These are phyloP conservation scores for Xylaria sp. DNA, from an alignment of 2,329 filamentous ascomycete species.

Conservation along the genomic window DNA sequence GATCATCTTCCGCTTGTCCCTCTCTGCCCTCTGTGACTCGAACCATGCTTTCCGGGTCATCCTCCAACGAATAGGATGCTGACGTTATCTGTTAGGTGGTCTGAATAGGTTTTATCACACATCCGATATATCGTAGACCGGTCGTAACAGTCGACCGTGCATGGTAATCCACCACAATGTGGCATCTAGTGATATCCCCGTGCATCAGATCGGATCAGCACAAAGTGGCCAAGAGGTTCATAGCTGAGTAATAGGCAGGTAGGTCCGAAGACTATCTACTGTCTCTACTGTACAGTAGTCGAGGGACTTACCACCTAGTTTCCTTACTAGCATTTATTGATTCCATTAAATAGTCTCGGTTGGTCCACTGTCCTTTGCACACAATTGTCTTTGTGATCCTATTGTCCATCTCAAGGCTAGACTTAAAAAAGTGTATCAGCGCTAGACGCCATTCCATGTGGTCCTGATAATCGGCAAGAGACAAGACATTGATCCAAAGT, in stretches of 20 bases:
- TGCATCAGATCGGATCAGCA: conserved; percentile 16
- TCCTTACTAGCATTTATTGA: conserved; percentile 19
- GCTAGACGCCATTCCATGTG: conserved; percentile 17
- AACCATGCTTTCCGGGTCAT: conserved; percentile 29
- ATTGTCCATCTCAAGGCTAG: conserved; percentile 12
- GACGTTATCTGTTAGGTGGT: conserved; percentile 20
- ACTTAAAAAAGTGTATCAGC: conserved; percentile 15
- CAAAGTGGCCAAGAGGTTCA: conserved; percentile 25
- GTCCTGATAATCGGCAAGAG: conserved; percentile 18
- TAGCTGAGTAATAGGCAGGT: conserved; percentile 12
- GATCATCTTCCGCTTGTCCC: conserved; percentile 31
- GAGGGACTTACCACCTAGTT: conserved; percentile 2
- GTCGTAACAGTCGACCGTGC: conserved; percentile 32
- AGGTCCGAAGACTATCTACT: conserved; percentile 14
- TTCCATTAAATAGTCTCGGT: conserved; percentile 32
- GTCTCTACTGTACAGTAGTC: conserved; percentile 15
- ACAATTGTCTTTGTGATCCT: conserved; percentile 15
- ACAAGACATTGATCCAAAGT: conserved; percentile 17
- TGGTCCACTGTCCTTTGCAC: conserved; percentile 5
- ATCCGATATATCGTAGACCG: conserved; percentile 28
- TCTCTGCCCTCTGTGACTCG: conserved; percentile 26
- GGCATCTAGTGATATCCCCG: conserved; percentile 30
- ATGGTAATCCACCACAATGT: conserved; percentile 24
- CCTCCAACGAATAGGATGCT: conserved; percentile 34
- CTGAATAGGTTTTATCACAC: conserved; percentile 21